Evolutionary conservation across 176 grass and related monocot species (phyloP).

Genomic region (Themeda triandra): DNA sequence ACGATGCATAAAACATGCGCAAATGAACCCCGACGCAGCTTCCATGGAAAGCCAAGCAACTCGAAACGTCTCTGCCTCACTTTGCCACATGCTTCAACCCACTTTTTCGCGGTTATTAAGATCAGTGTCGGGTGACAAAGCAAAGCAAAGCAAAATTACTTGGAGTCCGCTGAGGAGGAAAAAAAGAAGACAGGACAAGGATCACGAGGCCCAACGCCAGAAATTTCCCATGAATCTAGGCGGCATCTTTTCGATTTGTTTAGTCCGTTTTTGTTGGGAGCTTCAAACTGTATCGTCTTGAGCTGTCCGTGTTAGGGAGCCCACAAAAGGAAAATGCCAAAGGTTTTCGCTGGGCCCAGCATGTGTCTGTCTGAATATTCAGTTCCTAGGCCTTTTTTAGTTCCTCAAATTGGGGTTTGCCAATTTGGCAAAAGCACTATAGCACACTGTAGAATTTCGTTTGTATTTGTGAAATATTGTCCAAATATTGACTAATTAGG

Average conservation of each 20-base stretch:
- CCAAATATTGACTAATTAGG: too few species aligned
- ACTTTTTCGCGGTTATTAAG: constrained; percentile 46
- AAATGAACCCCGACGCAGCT: constrained; percentile 10
- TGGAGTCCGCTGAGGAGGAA: background rate
- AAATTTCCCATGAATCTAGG: constrained; percentile 53
- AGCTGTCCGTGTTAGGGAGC: constrained; percentile 54
- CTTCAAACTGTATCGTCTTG: constrained; percentile 35
- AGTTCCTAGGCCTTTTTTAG: too few species aligned
- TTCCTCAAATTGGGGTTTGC: too few species aligned
- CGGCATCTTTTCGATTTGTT: constrained; percentile 34
- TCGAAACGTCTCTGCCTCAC: background rate
- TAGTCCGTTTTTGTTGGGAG: constrained; percentile 32
- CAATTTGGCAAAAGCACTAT: too few species aligned
- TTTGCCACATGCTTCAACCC: constrained; percentile 7
- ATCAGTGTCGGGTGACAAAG: constrained; percentile 15
- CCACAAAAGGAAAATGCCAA: constrained; percentile 47
- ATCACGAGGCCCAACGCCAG: constrained; percentile 39
- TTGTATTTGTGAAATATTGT: too few species aligned
- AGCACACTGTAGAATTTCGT: too few species aligned
- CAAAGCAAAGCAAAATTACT: constrained; percentile 34
- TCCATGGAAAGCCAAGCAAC: constrained; percentile 5
- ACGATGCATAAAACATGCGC: constrained; percentile 14
- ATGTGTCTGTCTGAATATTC: constrained; percentile 25
- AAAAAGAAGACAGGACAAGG: constrained; percentile 30
- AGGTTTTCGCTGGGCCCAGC: constrained; percentile 29